Evolutionary conservation across 805 yeast genomes (phyloP).

Genomic region (Diddensiella caesifluorescens): DNA sequence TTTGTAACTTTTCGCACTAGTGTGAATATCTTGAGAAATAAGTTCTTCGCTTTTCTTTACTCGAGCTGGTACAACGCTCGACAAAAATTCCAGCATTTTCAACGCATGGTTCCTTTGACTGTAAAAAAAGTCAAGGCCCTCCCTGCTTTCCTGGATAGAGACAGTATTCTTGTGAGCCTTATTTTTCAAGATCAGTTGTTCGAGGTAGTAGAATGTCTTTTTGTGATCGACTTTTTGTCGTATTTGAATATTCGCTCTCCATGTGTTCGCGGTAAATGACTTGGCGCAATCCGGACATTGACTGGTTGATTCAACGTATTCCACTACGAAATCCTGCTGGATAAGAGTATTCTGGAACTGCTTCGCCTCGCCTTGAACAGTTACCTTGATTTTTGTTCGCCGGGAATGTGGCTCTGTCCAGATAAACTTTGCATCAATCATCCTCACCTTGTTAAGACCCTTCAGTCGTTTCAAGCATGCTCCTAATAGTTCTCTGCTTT

Average conservation of each 20-base stretch:
- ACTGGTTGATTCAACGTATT: slow-evolving; percentile 86
- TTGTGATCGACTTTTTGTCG: slow-evolving; percentile 97
- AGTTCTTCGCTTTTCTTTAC: slow-evolving; percentile 84
- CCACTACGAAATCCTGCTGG: slow-evolving; percentile 93
- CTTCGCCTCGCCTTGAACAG: slow-evolving; percentile 91
- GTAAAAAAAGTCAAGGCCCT: slow-evolving; percentile 93
- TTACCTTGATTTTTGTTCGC: slow-evolving; percentile 82
- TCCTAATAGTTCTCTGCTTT: slow-evolving; percentile 82
- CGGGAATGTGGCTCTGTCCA: slow-evolving; percentile 99
- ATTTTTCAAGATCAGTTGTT: slow-evolving; percentile 88
- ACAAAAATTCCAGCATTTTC: slow-evolving; percentile 87
- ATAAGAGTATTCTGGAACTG: slow-evolving; percentile 76
- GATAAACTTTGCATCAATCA: slow-evolving; percentile 88
- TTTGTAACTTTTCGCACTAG: slow-evolving; percentile 82
- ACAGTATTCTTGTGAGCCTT: slow-evolving; percentile 92
- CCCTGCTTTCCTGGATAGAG: slow-evolving; percentile 85
- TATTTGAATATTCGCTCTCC: slow-evolving; percentile 97
- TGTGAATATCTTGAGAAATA: slow-evolving; percentile 85
- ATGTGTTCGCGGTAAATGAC: slow-evolving; percentile 91
- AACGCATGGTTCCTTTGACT: slow-evolving; percentile 84
- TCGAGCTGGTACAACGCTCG: slow-evolving; percentile 78
- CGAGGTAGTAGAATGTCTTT: slow-evolving; percentile 91
- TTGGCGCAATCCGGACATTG: slow-evolving; percentile 99
- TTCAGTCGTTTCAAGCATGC: slow-evolving; percentile 79
- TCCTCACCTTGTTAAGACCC: slow-evolving; percentile 77